phyloP scores from a whole-genome alignment of 2,329 filamentous ascomycete species.

The Triangularia verruculosa region DNA sequence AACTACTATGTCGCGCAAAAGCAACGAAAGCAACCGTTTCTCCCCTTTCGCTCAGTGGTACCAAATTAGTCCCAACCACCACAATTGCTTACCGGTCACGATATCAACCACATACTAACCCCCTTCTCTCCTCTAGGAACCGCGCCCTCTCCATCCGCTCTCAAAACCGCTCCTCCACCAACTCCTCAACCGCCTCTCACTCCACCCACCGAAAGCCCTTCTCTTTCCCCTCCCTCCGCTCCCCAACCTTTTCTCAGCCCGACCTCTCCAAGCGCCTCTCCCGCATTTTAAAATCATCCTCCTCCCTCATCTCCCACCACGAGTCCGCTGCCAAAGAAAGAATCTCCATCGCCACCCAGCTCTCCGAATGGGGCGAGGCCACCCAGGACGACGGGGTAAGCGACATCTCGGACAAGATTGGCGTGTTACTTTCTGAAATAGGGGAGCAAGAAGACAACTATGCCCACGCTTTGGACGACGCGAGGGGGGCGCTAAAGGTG shows the following conservation, averaged over 20 bases:
- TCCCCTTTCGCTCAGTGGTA: constrained; percentile 26
- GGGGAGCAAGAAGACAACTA: constrained; percentile 91
- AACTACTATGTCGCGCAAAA: constrained; percentile 24
- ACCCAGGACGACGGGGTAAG: constrained; percentile 83
- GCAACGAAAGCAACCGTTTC: constrained; percentile 23
- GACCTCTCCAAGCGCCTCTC: constrained; percentile 87
- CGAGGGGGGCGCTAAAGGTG: constrained; percentile 76
- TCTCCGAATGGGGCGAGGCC: constrained; percentile 94
- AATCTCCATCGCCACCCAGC: constrained; percentile 77
- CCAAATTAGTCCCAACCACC: not conserved
- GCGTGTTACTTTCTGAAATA: constrained; percentile 85
- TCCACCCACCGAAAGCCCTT: constrained; percentile 63
- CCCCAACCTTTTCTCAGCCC: constrained; percentile 65
- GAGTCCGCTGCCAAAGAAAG: constrained; percentile 84
- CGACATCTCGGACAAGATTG: constrained; percentile 93
- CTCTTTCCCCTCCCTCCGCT: constrained; percentile 81
- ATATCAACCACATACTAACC: constrained; percentile 13
- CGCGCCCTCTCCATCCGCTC: constrained; percentile 73
- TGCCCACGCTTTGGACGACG: constrained; percentile 83
- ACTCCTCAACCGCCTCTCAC: constrained; percentile 49
- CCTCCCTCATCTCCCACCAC: constrained; percentile 80
- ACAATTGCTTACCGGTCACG: not conserved
- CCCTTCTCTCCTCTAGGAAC: constrained; percentile 49
- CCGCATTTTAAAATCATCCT: constrained; percentile 92
- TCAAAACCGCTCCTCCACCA: constrained; percentile 45